phyloP scores from a whole-genome alignment of 352 stramenopile genomes.

The Globisporangium viniferum region DNA sequence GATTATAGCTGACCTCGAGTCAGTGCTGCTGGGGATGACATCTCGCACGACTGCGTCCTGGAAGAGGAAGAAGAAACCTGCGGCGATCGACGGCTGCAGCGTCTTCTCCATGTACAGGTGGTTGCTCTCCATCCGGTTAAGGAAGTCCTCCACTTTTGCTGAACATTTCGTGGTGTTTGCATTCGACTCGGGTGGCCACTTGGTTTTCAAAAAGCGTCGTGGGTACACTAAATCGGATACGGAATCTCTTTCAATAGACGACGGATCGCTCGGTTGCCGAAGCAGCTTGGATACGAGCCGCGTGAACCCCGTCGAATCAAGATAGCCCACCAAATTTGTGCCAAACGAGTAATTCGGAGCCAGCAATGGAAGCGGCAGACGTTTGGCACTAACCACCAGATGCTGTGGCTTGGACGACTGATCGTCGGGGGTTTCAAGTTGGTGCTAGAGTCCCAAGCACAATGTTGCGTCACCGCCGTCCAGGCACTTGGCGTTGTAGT shows the following conservation, averaged over 20 bases:
- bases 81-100: constrained; percentile 29
- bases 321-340: no score
- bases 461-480: not conserved
- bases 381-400: no score
- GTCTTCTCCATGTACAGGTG: constrained; percentile 36
- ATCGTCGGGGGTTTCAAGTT: not conserved
- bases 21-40: not conserved
- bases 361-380: no score
- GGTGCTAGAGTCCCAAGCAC: not conserved
- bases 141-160: not conserved
- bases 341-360: no score
- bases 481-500: not conserved
- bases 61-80: constrained; percentile 32
- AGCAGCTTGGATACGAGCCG: not conserved
- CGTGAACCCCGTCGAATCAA: no score
- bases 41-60: constrained; percentile 22
- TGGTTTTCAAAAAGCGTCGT: not conserved
- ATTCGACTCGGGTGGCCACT: not conserved
- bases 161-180: not conserved
- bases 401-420: no score
- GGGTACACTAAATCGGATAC: not conserved
- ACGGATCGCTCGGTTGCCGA: not conserved
- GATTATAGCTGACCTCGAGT: no score
- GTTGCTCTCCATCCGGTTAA: constrained; percentile 16
- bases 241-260: not conserved